Percentiles rank a stretch among this genome's conserved stretches.
Conservation (phyloP, 2,329 filamentous ascomycete genomes). For the Lithohypha guttulata region DNA sequence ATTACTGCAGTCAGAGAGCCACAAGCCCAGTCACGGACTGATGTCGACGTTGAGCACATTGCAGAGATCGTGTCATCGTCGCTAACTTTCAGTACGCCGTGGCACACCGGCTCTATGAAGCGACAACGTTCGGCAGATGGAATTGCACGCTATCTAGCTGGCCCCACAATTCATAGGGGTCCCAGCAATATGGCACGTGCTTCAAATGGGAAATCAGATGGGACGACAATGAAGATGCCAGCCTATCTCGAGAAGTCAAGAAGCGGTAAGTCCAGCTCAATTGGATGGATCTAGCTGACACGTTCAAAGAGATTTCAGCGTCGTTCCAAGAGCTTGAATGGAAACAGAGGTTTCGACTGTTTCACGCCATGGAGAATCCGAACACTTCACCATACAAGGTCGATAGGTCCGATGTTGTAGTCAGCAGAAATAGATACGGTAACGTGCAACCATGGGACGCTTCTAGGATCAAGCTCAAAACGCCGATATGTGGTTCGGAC, state of each 20-base stretch:
- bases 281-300: slow-evolving; percentile 9
- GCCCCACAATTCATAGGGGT: too few relatives aligned
- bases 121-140: slow-evolving; percentile 19
- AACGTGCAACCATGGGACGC: slow-evolving; percentile 87
- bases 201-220: slow-evolving; percentile 5
- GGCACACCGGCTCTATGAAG: slow-evolving; percentile 13
- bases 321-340: slow-evolving; percentile 54
- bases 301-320: slow-evolving; percentile 41
- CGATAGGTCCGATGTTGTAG: slow-evolving; percentile 45
- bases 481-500: slow-evolving; percentile 61
- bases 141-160: too few relatives aligned
- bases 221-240: slow-evolving; percentile 15
- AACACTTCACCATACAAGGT: slow-evolving; percentile 48
- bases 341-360: slow-evolving; percentile 46
- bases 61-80: slow-evolving; percentile 20
- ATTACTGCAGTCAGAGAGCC: slow-evolving; percentile 11
- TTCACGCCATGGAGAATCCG: slow-evolving; percentile 37
- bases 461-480: slow-evolving; percentile 70
- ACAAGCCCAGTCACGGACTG: slow-evolving; percentile 16
- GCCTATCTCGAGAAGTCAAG: slow-evolving; percentile 19
- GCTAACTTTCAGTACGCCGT: slow-evolving; percentile 15
- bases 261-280: slow-evolving; percentile 14
- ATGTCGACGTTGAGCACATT: slow-evolving; percentile 19
- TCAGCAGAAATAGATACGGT: slow-evolving; percentile 66
- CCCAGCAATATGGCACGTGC: too few relatives aligned